Base-by-base conservation (phyloP, 176 grass and related monocot genomes). In the Triticum monococcum region DNA sequence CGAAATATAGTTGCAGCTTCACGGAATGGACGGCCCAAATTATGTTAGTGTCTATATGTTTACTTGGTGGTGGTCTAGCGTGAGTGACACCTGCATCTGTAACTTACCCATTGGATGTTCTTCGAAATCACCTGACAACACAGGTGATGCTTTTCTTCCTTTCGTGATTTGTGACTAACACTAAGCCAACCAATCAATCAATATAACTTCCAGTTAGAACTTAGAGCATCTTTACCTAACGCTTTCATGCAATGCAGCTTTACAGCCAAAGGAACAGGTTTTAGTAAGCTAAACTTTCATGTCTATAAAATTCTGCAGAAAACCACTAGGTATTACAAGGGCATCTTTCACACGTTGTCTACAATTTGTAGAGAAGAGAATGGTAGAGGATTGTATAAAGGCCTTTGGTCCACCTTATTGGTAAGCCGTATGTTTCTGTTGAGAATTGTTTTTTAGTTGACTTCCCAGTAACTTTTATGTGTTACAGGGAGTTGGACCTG, bases 401-500 rank as follows among this genome's bases (percentile, higher is more conserved):
- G 33, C 33, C 33, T 35, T 35, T 35, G 33, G 33, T 35, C 33
- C 33, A 35, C 96, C 2, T 86, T 98, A 81, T 68, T 98, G 81
- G 96, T 98, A 91, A 33, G 85, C 69, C 62, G 79, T 83, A 41
- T 48, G 75, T 14, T 80, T 64, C 81, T 81, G 66, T 22, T 80
- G 68, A 80, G 64, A 83, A 89, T 38, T 68, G 26, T 76, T 63
- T 87, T 76, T 35, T 48, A 69, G 16, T 75, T 88, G 70, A 36
- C 22, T 68, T 80, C 85, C 76, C 18, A 81, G 63, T 85, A 86
- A 80, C 46, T 83, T 87, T 48, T 72, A 8, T 28, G 52, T 81
- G 71, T 87, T 98, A 28, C 89, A 98, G 93, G 96, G 96, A 78
- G 96, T 98, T 68, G 96, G 88, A 68, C 96, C 96, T 86, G 86